Evolutionary conservation across 164 flowering plant species (phyloP).

Genomic region (Chimonanthus salicifolius): DNA sequence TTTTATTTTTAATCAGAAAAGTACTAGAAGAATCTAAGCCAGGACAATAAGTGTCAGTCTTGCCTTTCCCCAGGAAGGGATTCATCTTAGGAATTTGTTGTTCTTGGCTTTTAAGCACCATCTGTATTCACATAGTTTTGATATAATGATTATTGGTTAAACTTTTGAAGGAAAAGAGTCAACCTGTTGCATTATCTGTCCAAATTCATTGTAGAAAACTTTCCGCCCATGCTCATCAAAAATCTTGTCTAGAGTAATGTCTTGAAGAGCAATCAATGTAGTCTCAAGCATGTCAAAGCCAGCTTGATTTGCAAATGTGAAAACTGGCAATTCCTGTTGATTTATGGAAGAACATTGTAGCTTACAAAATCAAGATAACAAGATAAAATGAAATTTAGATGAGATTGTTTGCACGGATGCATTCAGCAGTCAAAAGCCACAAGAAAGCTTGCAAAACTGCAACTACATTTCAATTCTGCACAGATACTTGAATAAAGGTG

Average conservation of each 20-base stretch:
- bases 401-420: background rate
- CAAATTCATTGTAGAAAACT: slow-evolving; percentile 70
- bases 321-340: slow-evolving; percentile 77
- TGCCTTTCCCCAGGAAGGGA: no score
- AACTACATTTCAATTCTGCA: background rate
- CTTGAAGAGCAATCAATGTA: slow-evolving; percentile 83
- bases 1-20: no score
- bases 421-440: background rate
- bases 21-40: no score
- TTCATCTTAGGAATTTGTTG: no score
- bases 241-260: slow-evolving; percentile 83
- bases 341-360: background rate
- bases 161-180: background rate
- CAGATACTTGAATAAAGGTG: background rate
- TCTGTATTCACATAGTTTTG: no score
- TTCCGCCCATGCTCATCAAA: slow-evolving; percentile 92
- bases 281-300: slow-evolving; percentile 99
- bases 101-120: no score
- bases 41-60: no score
- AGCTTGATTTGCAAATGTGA: slow-evolving; percentile 95
- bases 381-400: no score
- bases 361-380: background rate
- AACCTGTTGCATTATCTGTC: slow-evolving; percentile 98
- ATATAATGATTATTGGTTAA: background rate
- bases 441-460: background rate